phyloP scores from a whole-genome alignment of 2,329 filamentous ascomycete genomes.

The Curvularia hawaiiensis region DNA sequence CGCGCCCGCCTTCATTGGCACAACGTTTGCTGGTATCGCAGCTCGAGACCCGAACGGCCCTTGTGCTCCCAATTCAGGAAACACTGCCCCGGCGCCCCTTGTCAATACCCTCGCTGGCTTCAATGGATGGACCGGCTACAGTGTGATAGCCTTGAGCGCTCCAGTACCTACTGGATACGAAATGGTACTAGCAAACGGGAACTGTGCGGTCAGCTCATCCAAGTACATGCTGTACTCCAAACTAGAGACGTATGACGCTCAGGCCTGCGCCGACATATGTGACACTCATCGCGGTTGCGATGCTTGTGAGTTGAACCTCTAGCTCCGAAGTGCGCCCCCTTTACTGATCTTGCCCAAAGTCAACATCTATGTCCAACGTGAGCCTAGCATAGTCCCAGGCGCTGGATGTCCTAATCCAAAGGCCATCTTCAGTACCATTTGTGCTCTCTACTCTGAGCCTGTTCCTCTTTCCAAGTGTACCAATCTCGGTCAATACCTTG shows the following conservation, averaged over 20 bases:
- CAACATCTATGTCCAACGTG: conserved; percentile 30
- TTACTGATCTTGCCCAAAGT: conserved; percentile 11
- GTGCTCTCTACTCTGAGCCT: conserved; percentile 19
- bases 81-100: conserved; percentile 5
- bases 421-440: conserved; percentile 15
- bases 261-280: conserved; percentile 16
- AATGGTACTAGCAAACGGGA: not conserved
- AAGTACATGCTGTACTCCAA: conserved; percentile 11
- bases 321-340: not conserved
- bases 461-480: conserved; percentile 5
- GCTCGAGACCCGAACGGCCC: not conserved
- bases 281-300: conserved; percentile 6
- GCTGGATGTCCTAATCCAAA: conserved; percentile 24
- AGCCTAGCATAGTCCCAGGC: conserved; percentile 15
- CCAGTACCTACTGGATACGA: conserved; percentile 9
- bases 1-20: not conserved
- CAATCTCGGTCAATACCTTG: conserved; percentile 18
- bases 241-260: conserved; percentile 10
- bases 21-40: not conserved
- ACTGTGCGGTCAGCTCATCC: conserved; percentile 12
- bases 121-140: conserved; percentile 1
- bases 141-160: not conserved
- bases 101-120: conserved; percentile 4
- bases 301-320: conserved; percentile 7
- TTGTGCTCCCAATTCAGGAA: not conserved